Evolutionary conservation across 1,284 basidiomycete species (phyloP).

Genomic region (Leccinum angustisporum): DNA sequence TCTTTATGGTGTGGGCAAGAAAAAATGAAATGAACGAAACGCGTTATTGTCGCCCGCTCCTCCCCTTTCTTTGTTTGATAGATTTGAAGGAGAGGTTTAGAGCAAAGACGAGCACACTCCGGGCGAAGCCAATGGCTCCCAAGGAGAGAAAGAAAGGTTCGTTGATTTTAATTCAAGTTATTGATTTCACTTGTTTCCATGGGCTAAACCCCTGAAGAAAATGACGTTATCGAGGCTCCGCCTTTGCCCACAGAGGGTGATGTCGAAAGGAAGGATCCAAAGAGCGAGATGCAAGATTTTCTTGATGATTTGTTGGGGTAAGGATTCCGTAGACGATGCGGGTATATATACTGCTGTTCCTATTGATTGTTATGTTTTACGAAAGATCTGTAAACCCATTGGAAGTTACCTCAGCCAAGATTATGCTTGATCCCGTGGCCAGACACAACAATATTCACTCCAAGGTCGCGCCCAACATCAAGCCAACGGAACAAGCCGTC

Average conservation of each 20-base stretch:
- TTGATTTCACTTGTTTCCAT: not conserved
- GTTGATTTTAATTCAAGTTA: not conserved
- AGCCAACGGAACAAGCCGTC: not conserved
- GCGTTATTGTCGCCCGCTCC: no score
- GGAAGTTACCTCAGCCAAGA: not conserved
- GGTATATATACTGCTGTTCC: not conserved
- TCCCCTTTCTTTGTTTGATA: constrained; percentile 29
- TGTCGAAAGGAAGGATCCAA: constrained; percentile 47
- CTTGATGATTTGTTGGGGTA: constrained; percentile 63
- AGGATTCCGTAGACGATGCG: constrained; percentile 8
- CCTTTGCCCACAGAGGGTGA: constrained; percentile 44
- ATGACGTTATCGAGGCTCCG: constrained; percentile 50
- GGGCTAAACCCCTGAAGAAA: constrained; percentile 23
- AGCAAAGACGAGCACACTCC: constrained; percentile 54
- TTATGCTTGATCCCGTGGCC: not conserved
- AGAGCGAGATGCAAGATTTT: constrained; percentile 69
- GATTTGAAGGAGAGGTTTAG: constrained; percentile 69
- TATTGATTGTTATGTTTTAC: not conserved
- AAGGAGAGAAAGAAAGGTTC: constrained; percentile 39
- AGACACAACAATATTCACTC: not conserved
- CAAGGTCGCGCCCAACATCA: not conserved
- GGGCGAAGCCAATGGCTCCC: constrained; percentile 36
- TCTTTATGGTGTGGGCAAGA: not conserved
- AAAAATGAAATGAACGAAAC: not conserved
- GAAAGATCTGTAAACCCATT: not conserved